Conservation (phyloP, 1,284 basidiomycete genomes). For the Moesziomyces antarcticus region DNA sequence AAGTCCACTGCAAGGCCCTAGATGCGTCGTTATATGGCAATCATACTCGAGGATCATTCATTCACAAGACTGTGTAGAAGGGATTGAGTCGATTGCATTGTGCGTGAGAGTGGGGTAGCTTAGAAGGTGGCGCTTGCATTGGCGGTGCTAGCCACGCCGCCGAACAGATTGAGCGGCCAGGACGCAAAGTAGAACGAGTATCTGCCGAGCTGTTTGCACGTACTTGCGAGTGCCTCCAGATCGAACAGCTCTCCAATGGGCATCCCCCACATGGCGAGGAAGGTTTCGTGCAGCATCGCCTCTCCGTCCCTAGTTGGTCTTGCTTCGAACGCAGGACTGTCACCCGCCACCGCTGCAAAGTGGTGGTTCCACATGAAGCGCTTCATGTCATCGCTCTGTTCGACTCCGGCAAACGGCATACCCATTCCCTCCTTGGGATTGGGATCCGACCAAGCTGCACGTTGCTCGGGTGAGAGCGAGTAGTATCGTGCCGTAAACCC, state of each 20-base stretch:
- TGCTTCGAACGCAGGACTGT: conserved; percentile 78
- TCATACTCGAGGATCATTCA: no score
- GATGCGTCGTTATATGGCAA: no score
- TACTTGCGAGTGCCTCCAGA: conserved; percentile 66
- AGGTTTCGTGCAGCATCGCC: conserved; percentile 52
- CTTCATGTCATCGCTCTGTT: conserved; percentile 59
- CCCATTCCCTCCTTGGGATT: conserved; percentile 9
- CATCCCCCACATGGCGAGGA: conserved; percentile 60
- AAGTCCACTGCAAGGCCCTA: conserved; percentile 25
- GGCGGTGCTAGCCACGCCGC: conserved; percentile 69
- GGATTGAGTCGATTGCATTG: no score
- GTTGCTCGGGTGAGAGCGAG: conserved; percentile 70
- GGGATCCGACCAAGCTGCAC: conserved; percentile 70
- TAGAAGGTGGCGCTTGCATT: conserved; percentile 67
- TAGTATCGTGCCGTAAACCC: conserved; percentile 77
- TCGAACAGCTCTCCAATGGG: conserved; percentile 70
- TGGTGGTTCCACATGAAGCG: conserved; percentile 76
- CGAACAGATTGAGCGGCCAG: conserved; percentile 68
- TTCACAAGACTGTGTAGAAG: no score
- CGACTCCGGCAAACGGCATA: conserved; percentile 52
- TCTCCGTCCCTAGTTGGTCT: conserved; percentile 69
- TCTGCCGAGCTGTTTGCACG: conserved; percentile 61
- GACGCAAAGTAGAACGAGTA: conserved; percentile 70
- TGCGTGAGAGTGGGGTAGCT: neutral
- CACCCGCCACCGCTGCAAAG: conserved; percentile 78